A percentile compares a stretch with the other conserved stretches of the same genome.
Conservation (phyloP, 176 grass and related monocot species). For the Triticum turgidum region DNA sequence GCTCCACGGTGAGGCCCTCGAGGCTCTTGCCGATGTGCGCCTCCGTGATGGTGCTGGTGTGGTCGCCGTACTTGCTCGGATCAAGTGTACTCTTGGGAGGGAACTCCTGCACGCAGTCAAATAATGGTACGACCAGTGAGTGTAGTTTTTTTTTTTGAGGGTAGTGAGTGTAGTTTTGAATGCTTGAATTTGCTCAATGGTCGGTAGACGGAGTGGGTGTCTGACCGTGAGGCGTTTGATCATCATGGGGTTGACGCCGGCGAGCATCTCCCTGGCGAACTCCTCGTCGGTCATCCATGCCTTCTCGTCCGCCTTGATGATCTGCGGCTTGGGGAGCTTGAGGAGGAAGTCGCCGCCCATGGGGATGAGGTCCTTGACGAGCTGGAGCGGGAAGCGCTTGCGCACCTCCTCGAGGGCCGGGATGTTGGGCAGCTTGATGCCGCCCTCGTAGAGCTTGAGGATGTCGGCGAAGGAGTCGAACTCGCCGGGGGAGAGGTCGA, state of each 20-base stretch:
- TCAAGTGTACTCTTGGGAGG: slow-evolving; percentile 61
- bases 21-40: slow-evolving; percentile 44
- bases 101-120: slow-evolving; percentile 37
- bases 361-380: neutral
- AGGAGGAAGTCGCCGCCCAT: neutral
- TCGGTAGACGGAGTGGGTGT: neutral
- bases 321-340: neutral
- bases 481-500: neutral
- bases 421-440: neutral
- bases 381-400: neutral
- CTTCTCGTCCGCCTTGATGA: slow-evolving; percentile 28
- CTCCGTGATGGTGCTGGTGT: slow-evolving; percentile 55
- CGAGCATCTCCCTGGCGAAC: slow-evolving; percentile 59
- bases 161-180: too few relatives aligned
- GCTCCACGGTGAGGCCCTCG: slow-evolving; percentile 38
- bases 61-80: slow-evolving; percentile 48
- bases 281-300: slow-evolving; percentile 72
- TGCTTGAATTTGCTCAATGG: neutral
- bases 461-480: neutral
- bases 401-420: neutral
- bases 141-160: too few relatives aligned
- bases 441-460: neutral
- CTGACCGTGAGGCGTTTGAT: slow-evolving; percentile 51
- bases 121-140: neutral
- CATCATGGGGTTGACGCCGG: slow-evolving; percentile 60